Conservation (phyloP, 2,329 filamentous ascomycete species). For the Epichloe sp. region DNA sequence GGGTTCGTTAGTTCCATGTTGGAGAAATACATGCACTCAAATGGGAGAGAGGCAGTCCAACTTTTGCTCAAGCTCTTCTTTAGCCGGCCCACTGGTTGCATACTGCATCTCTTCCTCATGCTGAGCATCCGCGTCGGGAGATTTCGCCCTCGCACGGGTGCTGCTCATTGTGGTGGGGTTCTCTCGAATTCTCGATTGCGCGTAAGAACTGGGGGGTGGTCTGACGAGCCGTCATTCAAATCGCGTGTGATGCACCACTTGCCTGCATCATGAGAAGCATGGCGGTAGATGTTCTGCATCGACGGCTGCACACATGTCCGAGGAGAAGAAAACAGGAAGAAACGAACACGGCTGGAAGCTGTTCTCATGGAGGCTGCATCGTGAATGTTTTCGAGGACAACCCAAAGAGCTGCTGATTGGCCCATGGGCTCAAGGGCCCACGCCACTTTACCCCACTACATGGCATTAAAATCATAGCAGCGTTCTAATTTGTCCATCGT, state of each 20-base stretch:
- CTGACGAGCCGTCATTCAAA: neutral
- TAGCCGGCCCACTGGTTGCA: conserved; percentile 22
- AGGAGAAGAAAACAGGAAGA: no score
- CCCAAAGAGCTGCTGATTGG: no score
- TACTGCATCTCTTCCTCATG: conserved; percentile 42
- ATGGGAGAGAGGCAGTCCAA: conserved; percentile 8
- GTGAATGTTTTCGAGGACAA: no score
- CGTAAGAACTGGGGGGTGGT: neutral
- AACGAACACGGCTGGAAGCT: no score
- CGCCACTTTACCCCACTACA: no score
- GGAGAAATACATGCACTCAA: neutral
- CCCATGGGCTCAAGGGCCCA: no score
- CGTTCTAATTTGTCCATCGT: no score
- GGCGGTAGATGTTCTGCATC: neutral
- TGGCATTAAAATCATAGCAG: no score
- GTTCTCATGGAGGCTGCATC: no score
- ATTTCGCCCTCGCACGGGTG: conserved; percentile 8
- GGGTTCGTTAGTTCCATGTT: neutral
- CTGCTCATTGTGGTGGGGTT: neutral
- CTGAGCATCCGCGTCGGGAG: conserved; percentile 26
- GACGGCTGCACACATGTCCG: no score
- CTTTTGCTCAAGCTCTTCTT: conserved; percentile 33
- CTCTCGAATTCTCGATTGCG: neutral
- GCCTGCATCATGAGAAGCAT: neutral
- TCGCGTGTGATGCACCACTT: neutral